Base-by-base conservation (phyloP, 1,284 basidiomycete species). In the Agaricales sp. region DNA sequence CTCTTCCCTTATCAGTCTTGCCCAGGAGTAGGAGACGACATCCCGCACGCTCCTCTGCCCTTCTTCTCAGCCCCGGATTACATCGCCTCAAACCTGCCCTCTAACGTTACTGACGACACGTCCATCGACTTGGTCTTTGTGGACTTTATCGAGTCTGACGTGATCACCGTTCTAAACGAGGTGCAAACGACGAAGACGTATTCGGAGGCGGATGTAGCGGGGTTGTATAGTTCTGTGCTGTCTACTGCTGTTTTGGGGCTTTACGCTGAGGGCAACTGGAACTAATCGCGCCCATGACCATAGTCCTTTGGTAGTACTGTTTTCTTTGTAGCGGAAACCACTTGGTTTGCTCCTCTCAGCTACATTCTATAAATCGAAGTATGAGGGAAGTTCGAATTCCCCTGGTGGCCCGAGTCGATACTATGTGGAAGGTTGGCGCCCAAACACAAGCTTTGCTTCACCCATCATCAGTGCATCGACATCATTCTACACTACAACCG, bases 1-100 rank as follows among this genome's bases (percentile, higher is more conserved):
- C 39, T 23, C 39, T 24, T 26, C 4, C 13, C 14, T 46, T 20
- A 23, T 35, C 41, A 83, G 80, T 64, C 74, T 8, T 87, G 85
- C 61, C 80, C 82, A 1, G 85, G 80, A 3, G 64, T 77, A 12
- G 87, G 85, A 11, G 87, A 88, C 58, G 86, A 88, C 59, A 75
- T 67, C 2, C 61, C 65, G 0, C 84, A 87, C 61, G 58, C 64
- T 2, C 74, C 83, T 1, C 57, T 86, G 47, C 30, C 79, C 11
- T 80, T 73, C 63, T 75, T 73, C 62, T 52, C 61, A 3, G 53
- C 62, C 12, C 82, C 84, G 0, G 68, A 71, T 57, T 87, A 78
- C 61, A 71, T 86, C 51, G 68, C 66, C n/a, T 82, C 82, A 0
- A 62, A 67, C 25, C 56, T 74, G 0, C 79, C 82, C 0, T 61